phyloP scores from a whole-genome alignment of 148 eudicot genomes.

The Rhododendron mucronatum region DNA sequence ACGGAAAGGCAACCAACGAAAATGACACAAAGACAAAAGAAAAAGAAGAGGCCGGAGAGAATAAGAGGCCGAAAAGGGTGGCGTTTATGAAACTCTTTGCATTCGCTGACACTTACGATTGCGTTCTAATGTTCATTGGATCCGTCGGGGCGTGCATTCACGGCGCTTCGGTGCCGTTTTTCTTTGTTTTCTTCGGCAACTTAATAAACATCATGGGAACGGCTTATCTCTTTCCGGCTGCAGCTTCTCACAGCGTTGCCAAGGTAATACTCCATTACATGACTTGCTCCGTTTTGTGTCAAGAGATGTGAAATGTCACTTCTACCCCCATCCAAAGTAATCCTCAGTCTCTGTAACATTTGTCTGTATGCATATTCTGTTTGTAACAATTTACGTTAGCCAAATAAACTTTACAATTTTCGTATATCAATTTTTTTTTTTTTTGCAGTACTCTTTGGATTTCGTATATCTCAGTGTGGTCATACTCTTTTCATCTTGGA shows the following conservation, averaged over 20 bases:
- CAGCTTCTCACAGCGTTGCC: slow-evolving; percentile 83
- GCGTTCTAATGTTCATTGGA: slow-evolving; percentile 65
- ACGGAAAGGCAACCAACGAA: neutral
- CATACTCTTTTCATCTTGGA: slow-evolving; percentile 88
- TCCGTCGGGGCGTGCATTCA: slow-evolving; percentile 74
- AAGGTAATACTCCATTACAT: slow-evolving; percentile 33
- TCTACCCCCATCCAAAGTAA: neutral
- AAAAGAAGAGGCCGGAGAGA: neutral
- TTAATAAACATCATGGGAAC: slow-evolving; percentile 75
- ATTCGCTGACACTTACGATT: slow-evolving; percentile 72
- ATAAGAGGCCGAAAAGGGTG: slow-evolving; percentile 26
- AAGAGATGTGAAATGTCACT: neutral
- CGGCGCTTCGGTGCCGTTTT: slow-evolving; percentile 89
- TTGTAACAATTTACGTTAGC: neutral
- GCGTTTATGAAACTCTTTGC: slow-evolving; percentile 46
- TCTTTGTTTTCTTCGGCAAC: slow-evolving; percentile 91
- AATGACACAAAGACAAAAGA: neutral
- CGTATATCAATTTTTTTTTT: neutral
- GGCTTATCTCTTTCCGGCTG: slow-evolving; percentile 81
- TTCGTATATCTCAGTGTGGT: slow-evolving; percentile 90
- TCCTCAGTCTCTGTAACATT: neutral
- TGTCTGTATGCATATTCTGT: neutral
- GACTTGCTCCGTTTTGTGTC: neutral
- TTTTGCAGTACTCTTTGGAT: slow-evolving; percentile 86
- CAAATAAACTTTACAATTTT: neutral